Conservation (phyloP, 2,329 filamentous ascomycete species). For the Anthostomella pinea region DNA sequence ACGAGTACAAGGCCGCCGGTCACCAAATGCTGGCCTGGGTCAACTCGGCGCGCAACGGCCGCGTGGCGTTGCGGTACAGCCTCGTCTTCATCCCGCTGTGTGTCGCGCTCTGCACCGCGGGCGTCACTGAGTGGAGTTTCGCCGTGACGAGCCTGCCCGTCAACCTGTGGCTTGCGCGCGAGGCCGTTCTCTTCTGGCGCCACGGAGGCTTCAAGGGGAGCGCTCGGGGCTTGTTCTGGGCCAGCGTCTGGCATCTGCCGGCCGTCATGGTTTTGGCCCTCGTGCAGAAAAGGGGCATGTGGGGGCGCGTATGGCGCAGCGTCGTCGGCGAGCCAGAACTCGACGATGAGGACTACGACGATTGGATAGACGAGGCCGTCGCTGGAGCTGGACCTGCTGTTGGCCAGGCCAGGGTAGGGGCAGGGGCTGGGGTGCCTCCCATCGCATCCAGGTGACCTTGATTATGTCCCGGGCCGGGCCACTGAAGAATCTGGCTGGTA, state of each 20-base stretch:
- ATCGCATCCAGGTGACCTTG: no score
- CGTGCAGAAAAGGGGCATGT: conserved; percentile 89
- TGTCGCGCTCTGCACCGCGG: conserved; percentile 70
- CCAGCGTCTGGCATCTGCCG: conserved; percentile 94
- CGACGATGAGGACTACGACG: conserved; percentile 56
- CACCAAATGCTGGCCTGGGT: conserved; percentile 79
- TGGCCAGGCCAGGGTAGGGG: conserved; percentile 4
- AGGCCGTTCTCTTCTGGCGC: conserved; percentile 80
- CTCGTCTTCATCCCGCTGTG: conserved; percentile 85
- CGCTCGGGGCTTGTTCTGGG: conserved; percentile 89
- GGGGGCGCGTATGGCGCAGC: conserved; percentile 75
- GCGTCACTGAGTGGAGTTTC: conserved; percentile 84
- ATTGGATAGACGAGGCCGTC: conserved; percentile 18
- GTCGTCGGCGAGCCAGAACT: conserved; percentile 58
- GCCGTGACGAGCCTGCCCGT: conserved; percentile 75
- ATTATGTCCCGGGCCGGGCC: conserved; percentile 3
- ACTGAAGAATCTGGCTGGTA: conserved; percentile 5
- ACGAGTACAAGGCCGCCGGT: conserved; percentile 77
- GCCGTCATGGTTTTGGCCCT: conserved; percentile 86
- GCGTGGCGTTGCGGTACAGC: conserved; percentile 86
- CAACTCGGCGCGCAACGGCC: conserved; percentile 78
- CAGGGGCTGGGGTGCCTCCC: not conserved
- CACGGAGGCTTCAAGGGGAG: conserved; percentile 74
- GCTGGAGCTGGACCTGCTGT: conserved; percentile 3
- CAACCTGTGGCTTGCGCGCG: conserved; percentile 80